Percentiles rank a stretch among this genome's conserved stretches.
Evolutionary conservation across 2,329 filamentous ascomycete species (phyloP).

Genomic region (Diaporthe longicolla): DNA sequence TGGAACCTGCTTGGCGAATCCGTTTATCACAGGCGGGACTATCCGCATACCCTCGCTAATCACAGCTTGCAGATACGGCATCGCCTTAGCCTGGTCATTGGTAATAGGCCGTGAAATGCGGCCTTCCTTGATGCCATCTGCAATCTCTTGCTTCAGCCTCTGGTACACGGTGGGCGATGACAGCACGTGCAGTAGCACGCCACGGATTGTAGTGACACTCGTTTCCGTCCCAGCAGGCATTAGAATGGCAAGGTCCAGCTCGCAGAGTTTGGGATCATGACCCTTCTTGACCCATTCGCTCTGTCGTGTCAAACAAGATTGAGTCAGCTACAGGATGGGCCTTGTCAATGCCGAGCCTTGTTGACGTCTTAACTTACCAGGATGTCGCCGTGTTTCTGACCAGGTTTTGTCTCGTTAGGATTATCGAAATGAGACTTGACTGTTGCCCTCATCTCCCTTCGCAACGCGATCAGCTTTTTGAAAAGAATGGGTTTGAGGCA

Average conservation of each 20-base stretch:
- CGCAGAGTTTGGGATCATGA: background rate
- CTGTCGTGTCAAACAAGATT: background rate
- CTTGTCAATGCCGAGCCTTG: no score
- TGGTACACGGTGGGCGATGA: constrained; percentile 58
- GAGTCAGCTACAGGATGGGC: background rate
- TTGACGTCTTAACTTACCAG: constrained; percentile 6
- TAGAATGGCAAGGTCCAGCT: constrained; percentile 22
- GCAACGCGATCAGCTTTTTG: background rate
- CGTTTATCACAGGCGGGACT: constrained; percentile 48
- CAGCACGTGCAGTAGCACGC: constrained; percentile 61
- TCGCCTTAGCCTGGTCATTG: constrained; percentile 44
- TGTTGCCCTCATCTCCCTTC: background rate
- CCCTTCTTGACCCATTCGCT: constrained; percentile 34
- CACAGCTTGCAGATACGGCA: constrained; percentile 53
- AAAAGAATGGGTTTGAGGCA: background rate
- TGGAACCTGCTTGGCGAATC: constrained; percentile 46
- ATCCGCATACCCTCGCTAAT: constrained; percentile 54
- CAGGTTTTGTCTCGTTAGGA: background rate
- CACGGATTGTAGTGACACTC: constrained; percentile 61
- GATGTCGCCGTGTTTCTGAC: background rate
- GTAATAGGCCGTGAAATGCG: constrained; percentile 50
- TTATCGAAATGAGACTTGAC: constrained; percentile 6
- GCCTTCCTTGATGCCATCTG: constrained; percentile 58
- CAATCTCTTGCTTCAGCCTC: constrained; percentile 52
- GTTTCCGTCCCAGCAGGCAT: constrained; percentile 64